Evolutionary conservation across 1,284 basidiomycete species (phyloP).

Genomic region (Rugiboletus extremiorientalis): DNA sequence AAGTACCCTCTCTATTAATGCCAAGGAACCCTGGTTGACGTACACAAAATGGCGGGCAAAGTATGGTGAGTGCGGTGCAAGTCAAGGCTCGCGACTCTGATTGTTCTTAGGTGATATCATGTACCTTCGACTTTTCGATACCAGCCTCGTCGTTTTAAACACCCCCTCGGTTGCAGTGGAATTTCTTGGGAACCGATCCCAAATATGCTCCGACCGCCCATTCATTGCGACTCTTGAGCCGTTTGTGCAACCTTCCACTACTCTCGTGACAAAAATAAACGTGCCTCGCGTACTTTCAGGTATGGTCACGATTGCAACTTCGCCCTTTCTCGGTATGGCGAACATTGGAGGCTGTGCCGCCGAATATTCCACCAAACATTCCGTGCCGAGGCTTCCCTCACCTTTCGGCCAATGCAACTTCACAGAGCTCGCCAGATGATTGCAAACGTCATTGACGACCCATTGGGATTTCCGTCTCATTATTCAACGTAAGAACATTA

Average conservation of each 20-base stretch:
- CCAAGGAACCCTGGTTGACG: conserved; percentile 9
- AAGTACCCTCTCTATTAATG: conserved; percentile 3
- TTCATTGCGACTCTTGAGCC: conserved; percentile 3
- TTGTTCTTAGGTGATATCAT: conserved; percentile 6
- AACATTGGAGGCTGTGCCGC: conserved; percentile 4
- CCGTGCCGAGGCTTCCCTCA: neutral
- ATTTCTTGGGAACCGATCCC: conserved; percentile 18
- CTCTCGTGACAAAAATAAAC: neutral
- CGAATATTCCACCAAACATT: conserved; percentile 9
- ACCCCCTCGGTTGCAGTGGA: neutral
- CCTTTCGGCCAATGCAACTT: conserved; percentile 10
- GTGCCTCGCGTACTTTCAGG: neutral
- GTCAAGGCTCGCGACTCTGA: neutral
- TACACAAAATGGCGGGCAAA: conserved; percentile 8
- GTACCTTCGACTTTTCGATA: conserved; percentile 11
- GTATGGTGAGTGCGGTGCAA: conserved; percentile 10
- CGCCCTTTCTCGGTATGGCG: neutral
- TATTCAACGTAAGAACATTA: conserved; percentile 6
- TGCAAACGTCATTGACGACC: neutral
- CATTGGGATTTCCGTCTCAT: conserved; percentile 2
- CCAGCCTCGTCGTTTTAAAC: conserved; percentile 13
- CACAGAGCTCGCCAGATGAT: conserved; percentile 7
- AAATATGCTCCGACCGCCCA: conserved; percentile 17
- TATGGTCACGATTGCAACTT: conserved; percentile 1
- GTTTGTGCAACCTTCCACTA: neutral